Evolutionary conservation across 108 stramenopile genomes (phyloP).

Genomic region (Epithemia pelagica): DNA sequence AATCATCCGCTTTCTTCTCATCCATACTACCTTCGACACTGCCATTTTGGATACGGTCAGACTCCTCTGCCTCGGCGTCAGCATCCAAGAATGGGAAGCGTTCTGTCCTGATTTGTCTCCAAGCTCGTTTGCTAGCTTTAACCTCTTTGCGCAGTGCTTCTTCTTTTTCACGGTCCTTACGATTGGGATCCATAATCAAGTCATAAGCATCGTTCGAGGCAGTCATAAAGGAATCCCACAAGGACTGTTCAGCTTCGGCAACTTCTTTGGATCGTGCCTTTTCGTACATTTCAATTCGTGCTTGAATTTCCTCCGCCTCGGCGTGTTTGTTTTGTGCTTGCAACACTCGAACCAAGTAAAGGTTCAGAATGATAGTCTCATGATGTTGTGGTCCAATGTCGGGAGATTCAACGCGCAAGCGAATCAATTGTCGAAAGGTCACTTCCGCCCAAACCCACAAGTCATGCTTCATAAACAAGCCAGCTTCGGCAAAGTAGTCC

Average conservation of each 20-base stretch:
- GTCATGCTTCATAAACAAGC: slow-evolving; percentile 76
- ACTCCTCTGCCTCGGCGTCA: neutral
- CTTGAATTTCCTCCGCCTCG: slow-evolving; percentile 60
- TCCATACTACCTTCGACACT: neutral
- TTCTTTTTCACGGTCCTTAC: slow-evolving; percentile 81
- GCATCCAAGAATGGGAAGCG: slow-evolving; percentile 79
- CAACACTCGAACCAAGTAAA: slow-evolving; percentile 60
- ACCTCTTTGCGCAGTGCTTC: slow-evolving; percentile 71
- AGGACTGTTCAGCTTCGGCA: slow-evolving; percentile 54
- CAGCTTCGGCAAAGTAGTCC: slow-evolving; percentile 85
- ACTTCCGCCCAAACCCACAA: slow-evolving; percentile 74
- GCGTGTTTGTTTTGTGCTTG: slow-evolving; percentile 46
- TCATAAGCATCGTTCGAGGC: slow-evolving; percentile 66
- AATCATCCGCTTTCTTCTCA: neutral
- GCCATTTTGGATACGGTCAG: neutral
- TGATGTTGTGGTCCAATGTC: slow-evolving; percentile 84
- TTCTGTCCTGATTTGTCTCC: slow-evolving; percentile 75
- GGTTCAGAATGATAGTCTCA: slow-evolving; percentile 62
- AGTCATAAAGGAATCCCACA: slow-evolving; percentile 56
- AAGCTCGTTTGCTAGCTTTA: slow-evolving; percentile 66
- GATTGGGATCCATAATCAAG: slow-evolving; percentile 78
- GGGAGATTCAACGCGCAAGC: slow-evolving; percentile 64
- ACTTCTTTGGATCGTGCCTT: slow-evolving; percentile 37
- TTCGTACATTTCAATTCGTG: slow-evolving; percentile 8
- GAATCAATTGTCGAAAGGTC: slow-evolving; percentile 61